phyloP scores from a whole-genome alignment of 805 yeast species.

The Suhomyces prunicola region DNA sequence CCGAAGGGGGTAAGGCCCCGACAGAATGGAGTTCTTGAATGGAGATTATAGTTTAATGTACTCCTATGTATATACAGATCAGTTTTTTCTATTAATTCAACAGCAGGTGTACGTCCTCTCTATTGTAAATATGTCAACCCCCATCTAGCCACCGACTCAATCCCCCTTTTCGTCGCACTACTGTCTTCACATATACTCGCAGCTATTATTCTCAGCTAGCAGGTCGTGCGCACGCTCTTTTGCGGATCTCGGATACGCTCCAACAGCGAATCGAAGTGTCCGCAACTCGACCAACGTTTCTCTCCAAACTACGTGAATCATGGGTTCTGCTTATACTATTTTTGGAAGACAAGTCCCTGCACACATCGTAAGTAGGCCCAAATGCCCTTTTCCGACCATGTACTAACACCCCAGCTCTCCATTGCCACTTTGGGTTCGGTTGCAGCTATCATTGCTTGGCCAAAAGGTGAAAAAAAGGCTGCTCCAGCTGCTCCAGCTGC shows the following conservation, averaged over 20 bases:
- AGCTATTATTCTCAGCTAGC: neutral
- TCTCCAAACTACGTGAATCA: constrained; percentile 8
- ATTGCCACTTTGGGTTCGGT: constrained; percentile 40
- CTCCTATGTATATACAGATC: no score
- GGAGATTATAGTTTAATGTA: no score
- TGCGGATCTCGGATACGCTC: constrained; percentile 2
- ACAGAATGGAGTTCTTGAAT: no score
- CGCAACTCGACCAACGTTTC: neutral
- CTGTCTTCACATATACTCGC: neutral
- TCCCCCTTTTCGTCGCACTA: neutral
- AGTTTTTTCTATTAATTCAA: no score
- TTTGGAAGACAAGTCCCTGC: constrained; percentile 46
- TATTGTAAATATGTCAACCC: neutral
- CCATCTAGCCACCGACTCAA: neutral
- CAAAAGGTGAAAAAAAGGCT: constrained; percentile 24
- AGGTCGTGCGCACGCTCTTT: neutral
- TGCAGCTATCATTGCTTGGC: constrained; percentile 37
- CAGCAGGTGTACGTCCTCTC: no score
- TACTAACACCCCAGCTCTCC: constrained; percentile 29
- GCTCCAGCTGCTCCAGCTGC: constrained; percentile 20
- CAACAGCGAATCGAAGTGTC: neutral
- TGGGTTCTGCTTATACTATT: constrained; percentile 43
- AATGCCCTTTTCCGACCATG: neutral
- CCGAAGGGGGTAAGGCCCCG: no score
- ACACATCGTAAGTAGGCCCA: constrained; percentile 36